Evolutionary conservation across 805 yeast species (phyloP).

Genomic region (Candida boleticola): DNA sequence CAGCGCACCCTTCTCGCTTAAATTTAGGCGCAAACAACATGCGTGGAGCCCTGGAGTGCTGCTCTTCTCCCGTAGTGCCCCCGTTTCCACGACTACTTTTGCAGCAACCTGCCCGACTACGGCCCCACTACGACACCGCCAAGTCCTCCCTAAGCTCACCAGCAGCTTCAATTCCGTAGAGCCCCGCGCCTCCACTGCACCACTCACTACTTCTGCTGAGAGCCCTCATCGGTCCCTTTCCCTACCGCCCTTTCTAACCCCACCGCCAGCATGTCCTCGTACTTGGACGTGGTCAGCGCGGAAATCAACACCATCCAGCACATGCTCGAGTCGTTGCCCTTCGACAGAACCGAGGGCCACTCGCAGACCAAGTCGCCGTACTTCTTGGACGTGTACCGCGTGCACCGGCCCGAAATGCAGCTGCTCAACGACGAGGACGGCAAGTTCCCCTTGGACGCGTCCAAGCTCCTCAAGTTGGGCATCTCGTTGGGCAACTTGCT

Average conservation of each 20-base stretch:
- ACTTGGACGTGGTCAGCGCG: constrained; percentile 18
- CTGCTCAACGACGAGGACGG: constrained; percentile 21
- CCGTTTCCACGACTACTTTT: too few species aligned
- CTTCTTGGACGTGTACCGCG: constrained; percentile 33
- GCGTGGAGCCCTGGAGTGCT: too few species aligned
- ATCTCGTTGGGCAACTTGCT: constrained; percentile 42
- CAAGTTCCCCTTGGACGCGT: constrained; percentile 33
- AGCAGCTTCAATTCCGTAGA: not conserved
- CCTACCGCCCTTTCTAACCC: too few species aligned
- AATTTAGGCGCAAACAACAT: too few species aligned
- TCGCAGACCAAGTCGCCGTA: constrained; percentile 11
- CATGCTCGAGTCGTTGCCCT: constrained; percentile 34
- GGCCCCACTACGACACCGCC: too few species aligned
- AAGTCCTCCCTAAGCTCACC: too few species aligned
- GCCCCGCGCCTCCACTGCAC: not conserved
- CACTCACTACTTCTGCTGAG: too few species aligned
- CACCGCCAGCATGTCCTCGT: constrained; percentile 9
- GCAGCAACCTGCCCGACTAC: too few species aligned
- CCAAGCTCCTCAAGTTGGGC: constrained; percentile 37
- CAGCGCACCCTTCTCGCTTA: too few species aligned
- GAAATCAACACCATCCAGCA: constrained; percentile 26
- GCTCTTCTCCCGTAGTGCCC: too few species aligned
- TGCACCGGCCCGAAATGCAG: constrained; percentile 20
- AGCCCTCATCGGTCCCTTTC: too few species aligned
- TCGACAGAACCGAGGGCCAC: constrained; percentile 16